Evolutionary conservation across 345 rosid genomes (phyloP).

Genomic region (Anacardium occidentale): DNA sequence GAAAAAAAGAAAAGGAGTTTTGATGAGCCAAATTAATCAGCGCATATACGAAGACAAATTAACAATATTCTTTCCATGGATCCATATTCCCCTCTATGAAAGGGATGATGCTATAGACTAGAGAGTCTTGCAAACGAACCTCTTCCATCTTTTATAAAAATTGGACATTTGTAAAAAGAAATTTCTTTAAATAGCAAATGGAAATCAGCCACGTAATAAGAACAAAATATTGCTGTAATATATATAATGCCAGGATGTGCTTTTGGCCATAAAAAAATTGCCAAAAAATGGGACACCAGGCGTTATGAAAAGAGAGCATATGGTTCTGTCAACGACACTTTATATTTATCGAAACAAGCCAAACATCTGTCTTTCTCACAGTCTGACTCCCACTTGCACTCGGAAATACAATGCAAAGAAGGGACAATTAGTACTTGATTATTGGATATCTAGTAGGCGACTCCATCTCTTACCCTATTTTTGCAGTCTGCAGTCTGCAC

Average conservation of each 20-base stretch:
- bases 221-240: neutral
- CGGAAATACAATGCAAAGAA: neutral
- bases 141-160: neutral
- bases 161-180: neutral
- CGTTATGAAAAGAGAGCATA: conserved; percentile 43
- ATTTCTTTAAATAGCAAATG: conserved; percentile 6
- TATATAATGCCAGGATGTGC: conserved; percentile 7
- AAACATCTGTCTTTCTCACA: conserved; percentile 4
- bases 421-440: neutral
- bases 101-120: neutral
- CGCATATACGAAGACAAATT: neutral
- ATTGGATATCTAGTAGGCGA: conserved; percentile 25
- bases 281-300: conserved; percentile 40
- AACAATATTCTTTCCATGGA: neutral
- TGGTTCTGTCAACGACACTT: conserved; percentile 33
- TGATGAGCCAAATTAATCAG: too few relatives aligned
- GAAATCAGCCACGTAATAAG: conserved; percentile 12
- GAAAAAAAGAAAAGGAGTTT: too few relatives aligned
- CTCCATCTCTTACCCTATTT: neutral
- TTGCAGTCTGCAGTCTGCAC: neutral
- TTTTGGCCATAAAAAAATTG: conserved; percentile 27
- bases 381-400: conserved; percentile 30
- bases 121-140: neutral
- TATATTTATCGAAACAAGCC: conserved; percentile 1
- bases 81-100: neutral